Evolutionary conservation across 73 alveolate species (phyloP).

Genomic region (Stentor roeselii): DNA sequence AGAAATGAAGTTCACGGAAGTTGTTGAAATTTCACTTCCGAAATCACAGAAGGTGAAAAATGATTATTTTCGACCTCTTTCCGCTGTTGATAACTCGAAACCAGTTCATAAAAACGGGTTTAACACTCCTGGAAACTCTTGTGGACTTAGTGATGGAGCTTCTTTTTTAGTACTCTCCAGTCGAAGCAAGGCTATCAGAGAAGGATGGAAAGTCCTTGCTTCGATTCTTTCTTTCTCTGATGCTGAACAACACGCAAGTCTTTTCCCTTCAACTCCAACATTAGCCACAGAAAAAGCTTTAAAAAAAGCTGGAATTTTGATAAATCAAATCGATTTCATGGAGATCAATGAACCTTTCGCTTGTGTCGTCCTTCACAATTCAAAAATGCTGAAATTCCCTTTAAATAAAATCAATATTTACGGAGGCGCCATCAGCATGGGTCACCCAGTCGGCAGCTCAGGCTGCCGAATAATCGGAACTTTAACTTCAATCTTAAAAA

Average conservation of each 20-base stretch:
- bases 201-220: slow-evolving; percentile 45
- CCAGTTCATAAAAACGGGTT: slow-evolving; percentile 52
- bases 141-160: slow-evolving; percentile 65
- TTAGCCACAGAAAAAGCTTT: slow-evolving; percentile 43
- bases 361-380: slow-evolving; percentile 44
- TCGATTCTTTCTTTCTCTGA: slow-evolving; percentile 54
- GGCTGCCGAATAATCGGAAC: slow-evolving; percentile 77
- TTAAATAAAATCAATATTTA: slow-evolving; percentile 5
- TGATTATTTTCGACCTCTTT: slow-evolving; percentile 40
- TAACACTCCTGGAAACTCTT: slow-evolving; percentile 64
- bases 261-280: slow-evolving; percentile 50
- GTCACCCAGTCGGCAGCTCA: slow-evolving; percentile 88
- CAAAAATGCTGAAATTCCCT: slow-evolving; percentile 25
- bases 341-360: slow-evolving; percentile 60
- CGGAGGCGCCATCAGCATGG: slow-evolving; percentile 92
- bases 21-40: slow-evolving; percentile 45
- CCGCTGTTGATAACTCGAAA: slow-evolving; percentile 35
- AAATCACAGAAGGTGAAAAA: slow-evolving; percentile 32
- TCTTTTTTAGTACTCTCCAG: slow-evolving; percentile 47
- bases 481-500: slow-evolving; percentile 57
- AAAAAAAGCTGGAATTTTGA: slow-evolving; percentile 31
- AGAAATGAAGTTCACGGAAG: slow-evolving; percentile 54
- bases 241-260: slow-evolving; percentile 43
- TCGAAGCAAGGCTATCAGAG: slow-evolving; percentile 30
- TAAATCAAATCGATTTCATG: slow-evolving; percentile 36